Base-by-base conservation (phyloP, 306 rosid species). In the Inga oerstediana region DNA sequence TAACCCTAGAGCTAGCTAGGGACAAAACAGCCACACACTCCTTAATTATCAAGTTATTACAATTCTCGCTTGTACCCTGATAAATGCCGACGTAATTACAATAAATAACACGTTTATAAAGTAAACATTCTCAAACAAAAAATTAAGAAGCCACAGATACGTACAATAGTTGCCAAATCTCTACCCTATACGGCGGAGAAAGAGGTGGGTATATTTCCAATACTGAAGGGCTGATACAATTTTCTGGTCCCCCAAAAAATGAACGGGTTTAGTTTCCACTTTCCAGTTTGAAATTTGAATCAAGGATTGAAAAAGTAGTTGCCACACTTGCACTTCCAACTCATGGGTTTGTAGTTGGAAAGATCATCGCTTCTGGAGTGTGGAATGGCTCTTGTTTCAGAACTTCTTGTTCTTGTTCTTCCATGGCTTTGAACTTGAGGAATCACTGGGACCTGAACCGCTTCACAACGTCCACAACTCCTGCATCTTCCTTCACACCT, bases 281-380 rank as follows among this genome's bases (percentile, higher is more conserved):
- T 16, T 54, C 49, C 22, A 35, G 10, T 9, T 39, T 19, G 16
- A 41, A 69, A 20, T 76, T 88, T 64, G n/a, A 70, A n/a, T 87
- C 85, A 94, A 27, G 98, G 98, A 76, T 94, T 88, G 87, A 88
- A 91, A 52, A 89, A 65, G 79, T 81, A 62, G 80, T 92, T 83
- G 59, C 97, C 94, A 74, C 98, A 93, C 66, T 90, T 94, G 92
- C 98, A 94, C 70, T 90, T 92, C 94, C 97, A 92, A 83, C 97
- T 89, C 51, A 94, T 87, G 54, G 98, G 98, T 79, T 92, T 95
- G 85, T 95, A 95, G 79, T 93, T 93, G 34, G 97, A 87, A 82
- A 87, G 84, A 30, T 80, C 89, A 48, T 89, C 97, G 9, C 89
- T 86, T 90, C 97, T 90, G 9, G 89, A 89, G 61, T 75, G 70